Evolutionary conservation across 2,329 filamentous ascomycete species (phyloP), one percentile per base, ranked within the genome.

Genomic region (Diaporthe ampelina): DNA sequence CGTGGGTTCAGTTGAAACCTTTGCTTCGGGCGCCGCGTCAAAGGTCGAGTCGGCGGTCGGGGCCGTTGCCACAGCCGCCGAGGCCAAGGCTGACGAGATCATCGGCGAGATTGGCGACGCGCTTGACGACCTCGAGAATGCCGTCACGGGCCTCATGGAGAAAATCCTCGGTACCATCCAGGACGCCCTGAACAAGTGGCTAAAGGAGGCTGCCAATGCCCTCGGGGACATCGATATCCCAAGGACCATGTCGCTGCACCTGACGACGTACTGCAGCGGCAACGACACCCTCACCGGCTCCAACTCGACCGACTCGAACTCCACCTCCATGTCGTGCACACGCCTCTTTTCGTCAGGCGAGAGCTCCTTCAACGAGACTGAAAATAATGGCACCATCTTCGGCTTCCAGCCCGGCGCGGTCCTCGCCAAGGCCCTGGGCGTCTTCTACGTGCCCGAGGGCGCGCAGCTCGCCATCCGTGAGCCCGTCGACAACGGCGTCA

Each of bases 11-110:
- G 54, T 75, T 32, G 74, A 74, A 52, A 68, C 57, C 24, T 50
- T 59, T 32, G 74, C 57, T 1, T 70, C 65, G 4, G 72, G 67
- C 19, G 67, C 50, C 19, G 72, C 56, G 15, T 52, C 45, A 24
- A 67, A 67, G 45, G 72, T 63, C 37, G 35, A 65, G 32, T 63
- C 57, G 24, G 74, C 74, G 26, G 67, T 45, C 35, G 67, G 57
- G 43, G 63, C 70, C 48, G 73, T 72, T 24, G 70, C 54, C 29
- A 63, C 63, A 3, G 56, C 70, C 56, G 73, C 73, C 24, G 35
- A 56, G 73, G 74, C 65, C 52, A 59, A 75, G 45, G 74, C 74
- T 4, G 74, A 75, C 58, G 29, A 75, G 67, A 75, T 75, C 56
- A 57, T 75, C 52, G 67, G 35, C 24, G 74, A 73, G 17, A 75